Evolutionary conservation across 768 basidiomycete genomes (phyloP), one percentile per base, ranked within the genome.

Genomic region (Macrocybe gigantea): DNA sequence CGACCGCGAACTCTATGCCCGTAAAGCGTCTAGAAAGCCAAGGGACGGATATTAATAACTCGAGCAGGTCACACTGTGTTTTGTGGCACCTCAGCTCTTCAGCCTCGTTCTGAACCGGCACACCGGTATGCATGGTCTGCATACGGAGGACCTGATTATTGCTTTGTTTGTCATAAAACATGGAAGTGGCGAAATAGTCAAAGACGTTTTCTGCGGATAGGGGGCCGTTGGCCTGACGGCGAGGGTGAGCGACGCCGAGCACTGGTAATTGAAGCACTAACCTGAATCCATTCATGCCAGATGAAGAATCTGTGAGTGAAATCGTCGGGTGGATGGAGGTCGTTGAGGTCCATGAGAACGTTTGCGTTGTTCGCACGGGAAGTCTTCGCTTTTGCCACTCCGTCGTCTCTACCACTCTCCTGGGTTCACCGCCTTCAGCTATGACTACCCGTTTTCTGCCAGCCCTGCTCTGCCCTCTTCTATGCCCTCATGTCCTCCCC

Each of bases 121-220:
- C 68, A n/a, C 85, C 89, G 0, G 87, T 86, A 59, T 90, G 85
- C 70, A 86, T 84, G 0, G 89, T 93, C 65, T 95, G 93, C 93
- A 95, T 95, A 56, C 91, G 85, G 38, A 95, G 70, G 31, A 88
- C 83, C 57, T 93, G 88, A 64, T 95, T 95, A 65, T 86, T 93
- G 68, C 88, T 92, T 66, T 89, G 87, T 64, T 90, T 90, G 67
- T 94, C 92, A 63, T 92, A 95, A 71, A 93, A 94, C 81, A 92
- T 92, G 30, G 90, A 93, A 1, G 80, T 80, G 9, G 85, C 73
- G 62, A 95, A 95, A 71, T 94, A 95, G 48, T 93, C 90, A 53
- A 94, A 83, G 44, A 89, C 90, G 60, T 85, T 88, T 54, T 88
- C 79, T 2, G 74, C 64, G 6, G 85, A 82, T 55, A 93, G 73